Base-by-base conservation (phyloP, 768 basidiomycete genomes). In the Xanthoconium purpureum region DNA sequence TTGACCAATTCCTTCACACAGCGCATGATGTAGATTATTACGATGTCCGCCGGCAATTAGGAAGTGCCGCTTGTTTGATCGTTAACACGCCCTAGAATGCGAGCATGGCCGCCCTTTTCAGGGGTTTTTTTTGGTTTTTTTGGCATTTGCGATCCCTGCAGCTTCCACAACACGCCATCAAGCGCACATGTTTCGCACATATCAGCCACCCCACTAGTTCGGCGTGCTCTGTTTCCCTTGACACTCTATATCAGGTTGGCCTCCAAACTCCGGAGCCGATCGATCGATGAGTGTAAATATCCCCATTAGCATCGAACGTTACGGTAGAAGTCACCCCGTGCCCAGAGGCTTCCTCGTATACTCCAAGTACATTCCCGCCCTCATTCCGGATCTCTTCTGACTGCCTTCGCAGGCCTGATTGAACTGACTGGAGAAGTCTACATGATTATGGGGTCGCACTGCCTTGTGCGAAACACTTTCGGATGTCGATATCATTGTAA, bases 11-110 rank as follows among this genome's bases (percentile, higher is more conserved):
- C 55, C n/a, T 3, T 38, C 52, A 42, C 54, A 38, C 71, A 99
- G 96, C 97, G 14, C 97, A 98, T 67, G 97, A 99, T 71, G 95
- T 99, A 43, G 97, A 99, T 74, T 89, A 91, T 70, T 90, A 97
- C 59, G 97, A 98, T 71, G 80, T 98, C 49, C 80, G 97, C 63
- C 76, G 91, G 61, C 87, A 94, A 56, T 76, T 98, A 8, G 92
- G 90, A 10, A 90, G 91, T 64, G 89, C 82, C 46, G 84, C 87
- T 28, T 88, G 85, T 68, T 68, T 89, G 30, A 63, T 87, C 46
- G 76, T 75, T 42, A 66, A 70, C 55, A 62, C 70, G 30, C 14
- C 57, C 38, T 71, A 73, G 58, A 59, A 50, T 58, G 49, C 43
- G 28, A 37, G 14, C 18, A 56, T 42, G 35, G 45, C 50, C 46